Base-by-base conservation (phyloP, 176 grass and related monocot species). In the Otatea glauca region DNA sequence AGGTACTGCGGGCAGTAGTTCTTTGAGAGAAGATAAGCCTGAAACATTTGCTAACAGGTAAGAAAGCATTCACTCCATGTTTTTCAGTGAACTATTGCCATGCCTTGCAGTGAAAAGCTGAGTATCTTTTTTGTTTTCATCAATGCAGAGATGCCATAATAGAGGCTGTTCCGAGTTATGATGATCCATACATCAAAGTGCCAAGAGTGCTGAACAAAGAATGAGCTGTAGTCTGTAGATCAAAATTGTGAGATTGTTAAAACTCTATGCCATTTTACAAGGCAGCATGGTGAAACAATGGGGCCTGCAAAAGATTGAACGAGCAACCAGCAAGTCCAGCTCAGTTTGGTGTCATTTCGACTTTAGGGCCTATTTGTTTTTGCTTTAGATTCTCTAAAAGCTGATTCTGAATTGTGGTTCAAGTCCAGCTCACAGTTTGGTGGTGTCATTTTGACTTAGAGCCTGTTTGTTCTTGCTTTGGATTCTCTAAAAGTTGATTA, bases 191-290 rank as follows among this genome's bases (percentile, higher is more conserved):
- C 67, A 88, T 97, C 69, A 91, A 94, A 92, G 95, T 97, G 78
- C 95, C 92, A 84, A 97, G 73, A 67, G 92, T 92, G 24, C 74
- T 97, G 88, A 92, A 70, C 86, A 97, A 92, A 83, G 90, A 97
- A 72, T 97, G 81, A 94, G 34, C 0, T 86, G 24, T 55, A 63
- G 24, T 43, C 42, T 59, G 73, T 71, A 86, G 29, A 77, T 77
- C 64, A 64, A 17, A 75, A 48, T 66, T 80, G 10, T 79, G 59
- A 68, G 4, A 27, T 68, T 27, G 15, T 65, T 68, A 48, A 84
- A 73, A 74, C 21, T 32, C 0, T 14, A 17, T 24, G 17, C 8
- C 41, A 15, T 60, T 81, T 49, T 74, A 34, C 72, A 71, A 54
- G 2, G 20, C 49, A 78, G 27, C 17, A 16, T 55, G 56, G 53